Base-by-base conservation (phyloP, 1,284 basidiomycete genomes). In the Leccinum cinnamomeum region DNA sequence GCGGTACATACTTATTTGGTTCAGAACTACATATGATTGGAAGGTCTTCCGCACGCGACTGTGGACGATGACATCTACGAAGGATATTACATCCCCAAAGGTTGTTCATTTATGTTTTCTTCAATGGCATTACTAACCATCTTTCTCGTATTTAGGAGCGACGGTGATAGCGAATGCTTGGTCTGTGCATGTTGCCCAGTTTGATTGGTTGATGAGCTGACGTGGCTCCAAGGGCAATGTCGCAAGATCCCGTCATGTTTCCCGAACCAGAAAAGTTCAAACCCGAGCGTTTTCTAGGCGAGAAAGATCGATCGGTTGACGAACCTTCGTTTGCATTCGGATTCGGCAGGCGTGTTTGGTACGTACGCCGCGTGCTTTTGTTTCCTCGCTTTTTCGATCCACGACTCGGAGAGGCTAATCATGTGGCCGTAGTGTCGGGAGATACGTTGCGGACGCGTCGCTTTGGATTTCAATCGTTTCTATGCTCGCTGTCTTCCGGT, bases 271-370 rank as follows among this genome's bases (percentile, higher is more conserved):
- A 74, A 54, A 67, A 54, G 3, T 84, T 84, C 67, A 68, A 73
- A 41, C 82, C 82, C 3, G 76, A 78, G 18, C 72, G 82, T 1
- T 82, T 81, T 65, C 57, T 75, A 37, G 35, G 50, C 5, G 58
- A 54, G 44, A 60, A 61, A 18, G 57, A 53, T 28, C 28, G 28
- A 7, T 72, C 79, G 23, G 71, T 74, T 46, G 81, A 82, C 65
- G 76, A 78, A 18, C 70, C 72, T 48, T 68, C 65, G 6, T 79
- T 78, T 60, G 72, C 73, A 0, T 83, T 79, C 63, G 82, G 83
- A 8, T 84, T 80, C 64, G 83, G 83, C 25, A 70, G 78, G 23
- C 75, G 82, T 7, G 70, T 78, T 75, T 65, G 80, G 79, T 80
- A 63, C 5, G 57, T 37, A 25, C 5, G 8, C n/a, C 8, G 3